A percentile compares a stretch with the other conserved stretches of the same genome.
These are phyloP conservation scores for Cordyceps fumosorosea DNA, from an alignment of 2,329 filamentous ascomycete genomes.

Conservation along the genomic window DNA sequence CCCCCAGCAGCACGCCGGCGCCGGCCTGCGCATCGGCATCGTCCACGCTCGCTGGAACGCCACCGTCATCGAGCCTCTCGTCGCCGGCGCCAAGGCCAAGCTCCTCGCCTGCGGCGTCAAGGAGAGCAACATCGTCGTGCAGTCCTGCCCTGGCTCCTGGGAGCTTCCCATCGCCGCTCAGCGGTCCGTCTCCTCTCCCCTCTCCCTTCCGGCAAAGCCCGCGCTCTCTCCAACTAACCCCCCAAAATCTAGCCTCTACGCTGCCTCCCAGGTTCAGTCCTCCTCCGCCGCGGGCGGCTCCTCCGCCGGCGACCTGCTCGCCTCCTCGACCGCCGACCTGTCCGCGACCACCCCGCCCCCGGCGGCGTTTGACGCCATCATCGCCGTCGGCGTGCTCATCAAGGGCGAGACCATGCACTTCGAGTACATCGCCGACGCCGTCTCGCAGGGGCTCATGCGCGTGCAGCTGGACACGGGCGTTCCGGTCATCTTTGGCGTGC, in stretches of 20 bases:
- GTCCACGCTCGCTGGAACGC: conserved; percentile 95
- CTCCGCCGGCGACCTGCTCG: conserved; percentile 71
- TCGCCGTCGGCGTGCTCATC: conserved; percentile 92
- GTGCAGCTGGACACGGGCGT: conserved; percentile 84
- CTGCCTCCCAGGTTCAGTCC: conserved; percentile 79
- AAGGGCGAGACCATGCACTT: conserved; percentile 99
- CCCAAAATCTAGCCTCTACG: conserved; percentile 57
- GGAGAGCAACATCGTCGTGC: conserved; percentile 79
- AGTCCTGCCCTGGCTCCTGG: conserved; percentile 90
- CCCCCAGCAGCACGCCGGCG: conserved; percentile 56
- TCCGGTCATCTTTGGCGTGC: conserved; percentile 84
- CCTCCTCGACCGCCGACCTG: conserved; percentile 61
- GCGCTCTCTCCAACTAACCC: conserved; percentile 16
- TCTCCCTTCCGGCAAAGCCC: not conserved
- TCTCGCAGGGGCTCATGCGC: conserved; percentile 88
- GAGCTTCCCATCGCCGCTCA: conserved; percentile 89
- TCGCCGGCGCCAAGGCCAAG: conserved; percentile 72
- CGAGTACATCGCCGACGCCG: conserved; percentile 92
- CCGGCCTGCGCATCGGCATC: conserved; percentile 80
- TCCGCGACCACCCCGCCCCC: conserved; percentile 34
- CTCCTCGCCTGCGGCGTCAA: conserved; percentile 74
- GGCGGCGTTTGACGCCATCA: conserved; percentile 79
- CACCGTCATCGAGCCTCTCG: conserved; percentile 76
- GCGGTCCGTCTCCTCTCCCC: conserved; percentile 46
- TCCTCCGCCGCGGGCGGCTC: conserved; percentile 52